phyloP scores from a whole-genome alignment of 2,329 filamentous ascomycete genomes.

The Monosporascus ibericus region DNA sequence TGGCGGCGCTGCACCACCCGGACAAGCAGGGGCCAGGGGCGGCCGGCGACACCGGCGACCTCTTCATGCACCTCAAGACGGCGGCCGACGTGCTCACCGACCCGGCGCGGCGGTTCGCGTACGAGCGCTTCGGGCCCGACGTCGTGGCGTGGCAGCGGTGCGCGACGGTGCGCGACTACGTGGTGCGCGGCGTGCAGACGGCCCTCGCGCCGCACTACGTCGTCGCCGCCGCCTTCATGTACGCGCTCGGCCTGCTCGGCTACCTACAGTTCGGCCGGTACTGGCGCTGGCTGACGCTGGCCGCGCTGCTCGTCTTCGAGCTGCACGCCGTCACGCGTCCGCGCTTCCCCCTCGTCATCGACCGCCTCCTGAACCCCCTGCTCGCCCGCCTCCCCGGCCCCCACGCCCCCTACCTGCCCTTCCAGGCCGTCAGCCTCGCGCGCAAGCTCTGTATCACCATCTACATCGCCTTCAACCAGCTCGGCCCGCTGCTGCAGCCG shows the following conservation, averaged over 20 bases:
- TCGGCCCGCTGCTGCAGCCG: conserved; percentile 59
- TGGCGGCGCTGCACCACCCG: conserved; percentile 69
- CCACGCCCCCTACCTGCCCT: conserved; percentile 68
- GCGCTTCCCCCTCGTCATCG: conserved; percentile 39
- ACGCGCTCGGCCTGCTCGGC: conserved; percentile 56
- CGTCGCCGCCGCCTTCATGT: conserved; percentile 50
- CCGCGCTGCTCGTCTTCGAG: conserved; percentile 50
- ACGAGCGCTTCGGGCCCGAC: conserved; percentile 79
- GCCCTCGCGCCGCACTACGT: conserved; percentile 56
- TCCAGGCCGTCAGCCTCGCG: conserved; percentile 71
- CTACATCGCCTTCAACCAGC: conserved; percentile 77
- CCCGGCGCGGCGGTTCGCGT: conserved; percentile 73
- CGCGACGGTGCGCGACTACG: conserved; percentile 65
- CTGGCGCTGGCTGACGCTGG: conserved; percentile 57
- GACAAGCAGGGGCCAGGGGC: conserved; percentile 61
- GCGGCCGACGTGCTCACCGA: conserved; percentile 80
- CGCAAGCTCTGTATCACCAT: conserved; percentile 71
- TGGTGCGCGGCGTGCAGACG: conserved; percentile 54
- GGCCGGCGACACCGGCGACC: conserved; percentile 24
- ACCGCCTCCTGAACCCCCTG: conserved; percentile 37
- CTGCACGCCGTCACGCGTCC: conserved; percentile 50
- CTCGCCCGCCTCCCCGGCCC: conserved; percentile 28
- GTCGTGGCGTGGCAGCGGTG: conserved; percentile 61
- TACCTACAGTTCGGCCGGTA: conserved; percentile 63
- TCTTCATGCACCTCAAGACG: conserved; percentile 78